phyloP scores from a whole-genome alignment of 345 rosid genomes.

The Triadica sebifera region DNA sequence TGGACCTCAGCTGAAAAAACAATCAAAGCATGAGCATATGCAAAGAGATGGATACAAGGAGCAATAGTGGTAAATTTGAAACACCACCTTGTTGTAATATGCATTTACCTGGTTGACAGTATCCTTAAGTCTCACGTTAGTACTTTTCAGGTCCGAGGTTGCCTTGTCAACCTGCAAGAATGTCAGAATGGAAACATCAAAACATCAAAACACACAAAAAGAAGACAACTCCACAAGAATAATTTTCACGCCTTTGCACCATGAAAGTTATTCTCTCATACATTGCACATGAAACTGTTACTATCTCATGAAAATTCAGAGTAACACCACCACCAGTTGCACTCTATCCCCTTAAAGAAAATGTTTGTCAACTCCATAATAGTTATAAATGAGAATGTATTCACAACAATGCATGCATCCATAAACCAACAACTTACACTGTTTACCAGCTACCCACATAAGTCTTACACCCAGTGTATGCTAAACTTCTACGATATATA shows the following conservation, averaged over 20 bases:
- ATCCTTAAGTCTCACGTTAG: conserved; percentile 34
- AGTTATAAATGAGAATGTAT: neutral
- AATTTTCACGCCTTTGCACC: too few relatives aligned
- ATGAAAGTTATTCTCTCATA: neutral
- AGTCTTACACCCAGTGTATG: neutral
- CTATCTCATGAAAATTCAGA: neutral
- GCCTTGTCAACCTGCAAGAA: conserved; percentile 23
- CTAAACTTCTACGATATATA: neutral
- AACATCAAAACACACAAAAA: neutral
- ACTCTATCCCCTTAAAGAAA: neutral
- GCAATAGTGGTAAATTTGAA: neutral
- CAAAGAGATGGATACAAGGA: neutral
- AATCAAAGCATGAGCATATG: neutral
- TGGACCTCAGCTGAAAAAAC: conserved; percentile 32
- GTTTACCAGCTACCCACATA: neutral
- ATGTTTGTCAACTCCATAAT: neutral
- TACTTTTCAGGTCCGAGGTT: conserved; percentile 28
- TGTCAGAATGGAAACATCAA: conserved; percentile 1
- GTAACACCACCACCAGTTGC: neutral
- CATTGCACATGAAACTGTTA: neutral
- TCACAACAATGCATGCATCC: neutral
- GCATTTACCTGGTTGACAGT: conserved; percentile 29
- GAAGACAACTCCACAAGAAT: neutral
- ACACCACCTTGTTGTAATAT: neutral
- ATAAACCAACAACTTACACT: neutral